phyloP scores from a whole-genome alignment of 2,329 filamentous ascomycete genomes.

The Fusarium sp. region DNA sequence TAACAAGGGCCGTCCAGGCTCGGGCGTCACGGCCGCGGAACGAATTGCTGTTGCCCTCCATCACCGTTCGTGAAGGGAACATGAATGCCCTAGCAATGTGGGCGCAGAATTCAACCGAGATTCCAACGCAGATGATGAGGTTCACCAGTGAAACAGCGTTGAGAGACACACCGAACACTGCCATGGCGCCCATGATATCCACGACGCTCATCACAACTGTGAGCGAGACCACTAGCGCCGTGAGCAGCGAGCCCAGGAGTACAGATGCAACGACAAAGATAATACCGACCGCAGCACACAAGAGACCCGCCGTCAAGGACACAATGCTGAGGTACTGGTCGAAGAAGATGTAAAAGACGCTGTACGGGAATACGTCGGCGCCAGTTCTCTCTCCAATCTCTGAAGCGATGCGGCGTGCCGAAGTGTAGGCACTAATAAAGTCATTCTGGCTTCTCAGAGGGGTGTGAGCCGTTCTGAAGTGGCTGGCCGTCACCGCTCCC shows the following conservation, averaged over 20 bases:
- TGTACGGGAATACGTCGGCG: constrained; percentile 93
- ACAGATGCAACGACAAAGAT: constrained; percentile 85
- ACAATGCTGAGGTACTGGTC: constrained; percentile 94
- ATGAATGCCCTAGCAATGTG: constrained; percentile 97
- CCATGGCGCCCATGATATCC: constrained; percentile 96
- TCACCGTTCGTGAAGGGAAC: constrained; percentile 85
- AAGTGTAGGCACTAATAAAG: constrained; percentile 90
- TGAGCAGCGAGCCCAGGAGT: constrained; percentile 85
- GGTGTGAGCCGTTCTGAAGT: constrained; percentile 92
- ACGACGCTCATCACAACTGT: constrained; percentile 95
- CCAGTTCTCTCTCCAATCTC: constrained; percentile 79
- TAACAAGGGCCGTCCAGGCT: constrained; percentile 92
- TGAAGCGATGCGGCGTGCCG: constrained; percentile 87
- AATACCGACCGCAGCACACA: constrained; percentile 85
- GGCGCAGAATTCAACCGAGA: constrained; percentile 96
- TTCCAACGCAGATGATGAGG: constrained; percentile 95
- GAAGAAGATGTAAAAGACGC: constrained; percentile 98
- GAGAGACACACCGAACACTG: constrained; percentile 85
- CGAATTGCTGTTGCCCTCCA: constrained; percentile 80
- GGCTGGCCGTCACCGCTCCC: constrained; percentile 79
- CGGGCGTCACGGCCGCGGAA: constrained; percentile 87
- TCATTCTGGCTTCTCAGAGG: constrained; percentile 89
- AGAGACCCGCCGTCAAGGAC: constrained; percentile 79
- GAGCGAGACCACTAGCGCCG: constrained; percentile 82
- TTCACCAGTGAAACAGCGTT: constrained; percentile 98